Base-by-base conservation (phyloP, 208 protist genomes). In the Angomonas ambiguus region DNA sequence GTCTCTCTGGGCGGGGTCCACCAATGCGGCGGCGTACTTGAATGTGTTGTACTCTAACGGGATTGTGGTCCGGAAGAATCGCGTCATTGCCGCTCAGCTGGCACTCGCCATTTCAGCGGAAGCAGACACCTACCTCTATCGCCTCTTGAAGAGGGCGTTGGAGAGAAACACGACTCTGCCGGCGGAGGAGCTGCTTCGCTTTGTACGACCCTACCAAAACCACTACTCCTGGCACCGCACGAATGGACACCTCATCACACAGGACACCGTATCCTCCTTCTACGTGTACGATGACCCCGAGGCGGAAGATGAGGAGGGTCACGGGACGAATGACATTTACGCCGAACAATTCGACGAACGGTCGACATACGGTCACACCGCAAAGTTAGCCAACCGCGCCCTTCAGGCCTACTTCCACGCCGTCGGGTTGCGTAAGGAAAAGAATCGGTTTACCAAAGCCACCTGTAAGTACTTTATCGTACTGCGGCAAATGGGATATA, bases 41-140 rank as follows among this genome's bases (percentile, higher is more conserved):
- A 79, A 83, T 5, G 90, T 83, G 1, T 69, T 91, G 38, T 70
- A 76, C 22, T 83, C 90, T 51, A 77, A 91, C 45, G 86, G 89
- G 30, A 79, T 95, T 6, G 69, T 82, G 18, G 25, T 69, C 13
- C 64, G 67, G 0, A 80, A 85, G 59, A 76, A 85, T 48, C 38
- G 35, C 53, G 6, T 59, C 3, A 59, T 34, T 5, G n/a, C 10
- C 3, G 24, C 10, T 20, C 22, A 34, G 16, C 30, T 35, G 6
- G 28, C 30, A 32, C 63, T 95, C 2, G 59, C 69, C 38, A 51
- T 24, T 2, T 74, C 80, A 0, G 79, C 88, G 65, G 24, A 49
- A 2, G 35, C 65, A 5, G 63, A 42, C 10, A 32, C 65, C 53
- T 59, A 59, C 53, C 10, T 59, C 24, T 59, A 31, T 34, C 53